Evolutionary conservation across 306 rosid genomes (phyloP), one percentile per base, ranked within the genome.

Genomic region (Sesbania bispinosa): DNA sequence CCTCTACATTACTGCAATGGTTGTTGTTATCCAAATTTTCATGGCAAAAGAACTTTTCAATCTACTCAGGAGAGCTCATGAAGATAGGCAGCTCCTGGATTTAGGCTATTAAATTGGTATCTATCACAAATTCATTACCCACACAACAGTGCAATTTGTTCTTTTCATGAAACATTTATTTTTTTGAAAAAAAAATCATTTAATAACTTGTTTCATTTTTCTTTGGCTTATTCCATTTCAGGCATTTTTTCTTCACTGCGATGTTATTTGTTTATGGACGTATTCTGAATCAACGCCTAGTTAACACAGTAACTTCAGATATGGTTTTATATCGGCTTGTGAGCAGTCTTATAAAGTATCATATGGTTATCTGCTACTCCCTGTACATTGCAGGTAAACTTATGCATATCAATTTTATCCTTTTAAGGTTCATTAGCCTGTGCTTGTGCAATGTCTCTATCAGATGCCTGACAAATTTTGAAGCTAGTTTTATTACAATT

Each of bases 181-280:
- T 48, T 60, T 18, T 9, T 3, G 6, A 14, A 9, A 53, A 53
- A 15, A 24, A 54, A 39, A 10, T 19, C 58, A 54, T 62, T 71
- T 15, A 21, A 62, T 79, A 42, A 62, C 65, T 39, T 50, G 16
- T 73, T 62, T 59, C 47, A 5, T 51, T 53, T 69, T 71, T 38
- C 57, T 15, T 21, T 62, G 67, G 30, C 13, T 29, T 72, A 72
- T 76, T 39, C 69, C 73, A 21, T 80, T 33, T 52, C 90, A 95
- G 99, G 99, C 90, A 95, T 85, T 95, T 95, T 60, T 91, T 95
- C 90, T 95, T 95, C 87, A 95, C 99, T 41, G 97, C 96, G 1
- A 91, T 95, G 99, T 73, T 89, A 55, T 95, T 91, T 86, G 99
- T 95, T 36, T 89, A 95, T 51, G 99, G 99, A 61, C 99, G 99